Base-by-base conservation (phyloP, 2,329 filamentous ascomycete species). In the Conoideocrella luteorostrata region DNA sequence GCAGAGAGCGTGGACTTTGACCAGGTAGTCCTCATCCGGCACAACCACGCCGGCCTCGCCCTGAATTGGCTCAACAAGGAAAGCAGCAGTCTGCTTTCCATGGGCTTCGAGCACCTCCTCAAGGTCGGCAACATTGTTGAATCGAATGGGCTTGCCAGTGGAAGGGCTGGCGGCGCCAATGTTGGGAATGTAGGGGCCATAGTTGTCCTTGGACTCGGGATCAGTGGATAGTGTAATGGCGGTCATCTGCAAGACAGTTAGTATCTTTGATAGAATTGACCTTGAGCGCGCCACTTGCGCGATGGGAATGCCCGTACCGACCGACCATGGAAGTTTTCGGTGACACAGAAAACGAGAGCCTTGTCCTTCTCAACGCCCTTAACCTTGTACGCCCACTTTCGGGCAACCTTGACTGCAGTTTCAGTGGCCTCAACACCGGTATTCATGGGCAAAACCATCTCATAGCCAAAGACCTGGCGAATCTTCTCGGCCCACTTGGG, bases 401-500 rank as follows among this genome's bases (percentile, higher is more conserved):
- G 78, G 47, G 91, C 91, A 67, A 97, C 82, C 76, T 97, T 97
- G 69, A 97, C 82, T 11, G 86, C 90, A 0, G 91, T 96, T 75
- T 97, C 91, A 28, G 95, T 89, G 7, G 91, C 91, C 69, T 97
- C 91, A 18, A 91, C 91, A 47, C 91, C 91, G 2, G 91, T 97
- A 73, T 96, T 96, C 90, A 97, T 96, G 52, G 91, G 91, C 64
- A 97, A 69, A 26, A 95, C 88, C 91, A 96, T 96, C 67, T 97
- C 91, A 63, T 94, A 97, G 49, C 88, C 89, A 64, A 96, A 95
- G 62, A 87, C 83, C 53, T 80, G 69, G 55, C 87, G 90, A 51
- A 95, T 84, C 69, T 93, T 95, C 68, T 95, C 84, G 6, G 91
- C 91, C 75, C 95, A 97, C 52, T 85, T 82, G 46, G 91, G 91